Base-by-base conservation (phyloP, 2,329 filamentous ascomycete species). In the Phyllosticta citriasiana region DNA sequence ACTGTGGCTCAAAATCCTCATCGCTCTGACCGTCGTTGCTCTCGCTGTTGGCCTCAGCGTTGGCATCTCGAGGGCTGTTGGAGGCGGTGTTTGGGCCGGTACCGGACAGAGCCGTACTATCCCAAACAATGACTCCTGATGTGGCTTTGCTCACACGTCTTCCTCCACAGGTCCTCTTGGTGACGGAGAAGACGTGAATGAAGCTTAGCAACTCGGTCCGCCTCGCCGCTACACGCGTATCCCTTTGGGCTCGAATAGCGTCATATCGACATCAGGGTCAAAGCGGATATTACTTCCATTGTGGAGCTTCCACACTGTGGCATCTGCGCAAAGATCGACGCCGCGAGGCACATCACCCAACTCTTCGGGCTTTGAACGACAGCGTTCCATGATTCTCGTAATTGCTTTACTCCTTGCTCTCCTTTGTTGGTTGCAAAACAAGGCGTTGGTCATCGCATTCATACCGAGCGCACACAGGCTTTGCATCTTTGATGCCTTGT, bases 21-120 rank as follows among this genome's bases (percentile, higher is more conserved):
- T 80, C 61, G 78, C 74, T 54, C 65, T 79, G 57, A 65, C 79
- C 57, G 66, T 80, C 54, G 66, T 79, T 14, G 78, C 76, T 24
- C 70, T 76, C 24, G 77, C 77, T 8, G 77, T 80, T 2, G 78
- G 75, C 19, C 68, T 80, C 47, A 78, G 77, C 60, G 74, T 80
- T 26, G 78, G 78, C 61, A 79, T 80, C 65, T 78, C 74, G 63
- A 71, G 73, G 54, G 78, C 78, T 16, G 78, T 80, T 2, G 76
- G 78, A 61, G 78, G 78, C 47, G 75, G 76, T 55, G 77, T 79
- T 53, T 79, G 75, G 71, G 71, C 72, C 27, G 69, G 70, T 59
- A 66, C 75, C 22, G 75, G 74, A 57, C 68, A 70, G 64, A 70
- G 67, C 61, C 71, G 70, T 67, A 67, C 67, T 64, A 74, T 74